Percentiles rank a stretch among this genome's conserved stretches.
These are phyloP conservation scores for Coniochaeta sp. DNA, from an alignment of 2,329 filamentous ascomycete genomes.

Conservation along the genomic window DNA sequence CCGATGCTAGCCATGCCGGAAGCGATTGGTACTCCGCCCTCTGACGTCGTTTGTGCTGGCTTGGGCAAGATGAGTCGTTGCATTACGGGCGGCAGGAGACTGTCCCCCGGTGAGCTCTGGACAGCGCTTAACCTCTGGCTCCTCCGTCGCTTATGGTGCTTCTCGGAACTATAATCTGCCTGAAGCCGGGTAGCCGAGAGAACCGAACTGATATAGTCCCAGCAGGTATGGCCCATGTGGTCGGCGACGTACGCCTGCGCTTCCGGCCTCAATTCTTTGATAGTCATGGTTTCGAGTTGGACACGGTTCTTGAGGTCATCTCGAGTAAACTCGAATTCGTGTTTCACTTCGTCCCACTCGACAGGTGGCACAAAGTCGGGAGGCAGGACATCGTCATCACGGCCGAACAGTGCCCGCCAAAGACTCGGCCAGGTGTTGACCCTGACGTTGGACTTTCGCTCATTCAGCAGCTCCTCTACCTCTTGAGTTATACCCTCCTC, in stretches of 20 bases:
- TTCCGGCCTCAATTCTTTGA: background rate
- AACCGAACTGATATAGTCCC: background rate
- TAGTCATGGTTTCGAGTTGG: background rate
- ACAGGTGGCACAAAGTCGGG: background rate
- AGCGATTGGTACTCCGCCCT: background rate
- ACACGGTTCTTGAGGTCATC: background rate
- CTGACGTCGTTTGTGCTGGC: background rate
- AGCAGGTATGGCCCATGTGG: background rate
- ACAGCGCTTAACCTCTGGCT: background rate
- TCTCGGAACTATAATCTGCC: background rate
- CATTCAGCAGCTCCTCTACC: constrained; percentile 1
- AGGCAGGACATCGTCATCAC: background rate
- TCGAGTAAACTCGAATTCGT: background rate
- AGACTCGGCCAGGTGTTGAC: background rate
- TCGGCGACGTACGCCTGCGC: background rate
- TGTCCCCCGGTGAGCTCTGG: background rate
- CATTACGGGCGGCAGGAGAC: background rate
- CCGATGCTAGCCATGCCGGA: background rate
- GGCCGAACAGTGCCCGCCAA: background rate
- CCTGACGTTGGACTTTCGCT: background rate
- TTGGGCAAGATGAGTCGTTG: background rate
- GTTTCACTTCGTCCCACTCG: background rate
- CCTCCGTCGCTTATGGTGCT: background rate
- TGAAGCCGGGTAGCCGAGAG: background rate
- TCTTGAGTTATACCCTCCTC: background rate